A percentile compares a stretch with the other conserved stretches of the same genome.
These are phyloP conservation scores for Suillus paluster DNA, from an alignment of 768 basidiomycete species.

Conservation along the genomic window DNA sequence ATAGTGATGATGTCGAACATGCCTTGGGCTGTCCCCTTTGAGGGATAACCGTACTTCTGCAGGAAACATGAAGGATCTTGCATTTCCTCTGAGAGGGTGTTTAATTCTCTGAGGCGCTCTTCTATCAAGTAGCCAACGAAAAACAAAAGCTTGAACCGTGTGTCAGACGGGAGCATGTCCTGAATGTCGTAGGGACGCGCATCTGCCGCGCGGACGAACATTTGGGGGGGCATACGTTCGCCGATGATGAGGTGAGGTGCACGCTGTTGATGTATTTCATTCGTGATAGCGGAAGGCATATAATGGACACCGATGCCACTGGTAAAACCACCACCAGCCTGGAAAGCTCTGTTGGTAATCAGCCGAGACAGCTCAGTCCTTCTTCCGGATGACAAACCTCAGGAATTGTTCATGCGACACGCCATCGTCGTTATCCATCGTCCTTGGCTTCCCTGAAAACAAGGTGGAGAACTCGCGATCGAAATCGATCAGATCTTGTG, in stretches of 20 bases:
- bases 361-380: conserved; percentile 5
- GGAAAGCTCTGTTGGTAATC: conserved; percentile 34
- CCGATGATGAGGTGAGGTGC: conserved; percentile 41
- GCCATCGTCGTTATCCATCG: conserved; percentile 42
- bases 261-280: conserved; percentile 31
- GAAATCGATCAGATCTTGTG: conserved; percentile 73
- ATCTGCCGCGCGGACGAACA: conserved; percentile 42
- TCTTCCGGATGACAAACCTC: conserved; percentile 20
- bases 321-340: conserved; percentile 41
- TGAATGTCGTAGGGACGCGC: conserved; percentile 43
- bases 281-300: conserved; percentile 38
- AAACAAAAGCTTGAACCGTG: conserved; percentile 41
- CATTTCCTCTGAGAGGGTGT: conserved; percentile 32
- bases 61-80: conserved; percentile 28
- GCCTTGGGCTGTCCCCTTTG: conserved; percentile 18
- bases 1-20: conserved; percentile 39
- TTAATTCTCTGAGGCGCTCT: conserved; percentile 23
- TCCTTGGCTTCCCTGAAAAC: conserved; percentile 68
- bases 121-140: conserved; percentile 36
- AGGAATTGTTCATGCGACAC: conserved; percentile 41
- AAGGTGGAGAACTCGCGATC: conserved; percentile 66
- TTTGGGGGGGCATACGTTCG: conserved; percentile 41
- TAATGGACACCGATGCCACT: conserved; percentile 47
- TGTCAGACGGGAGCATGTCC: conserved; percentile 41
- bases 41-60: conserved; percentile 27